Evolutionary conservation across 2,329 filamentous ascomycete species (phyloP).

Genomic region (Apiospora arundinis): DNA sequence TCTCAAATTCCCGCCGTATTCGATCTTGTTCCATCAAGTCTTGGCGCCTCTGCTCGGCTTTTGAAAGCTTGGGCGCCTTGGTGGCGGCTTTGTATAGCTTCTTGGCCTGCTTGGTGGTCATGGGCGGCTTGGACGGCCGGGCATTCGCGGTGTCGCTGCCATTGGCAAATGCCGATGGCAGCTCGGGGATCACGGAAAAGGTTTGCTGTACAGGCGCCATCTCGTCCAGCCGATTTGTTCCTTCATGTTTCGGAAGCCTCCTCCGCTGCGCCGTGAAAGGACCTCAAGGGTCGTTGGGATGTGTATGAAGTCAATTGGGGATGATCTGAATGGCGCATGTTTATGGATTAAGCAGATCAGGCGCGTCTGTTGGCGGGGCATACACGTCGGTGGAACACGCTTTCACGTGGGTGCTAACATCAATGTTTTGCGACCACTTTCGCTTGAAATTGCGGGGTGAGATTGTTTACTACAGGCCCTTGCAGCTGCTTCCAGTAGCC

Average conservation of each 20-base stretch:
- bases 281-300: neutral
- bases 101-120: slow-evolving; percentile 60
- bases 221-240: slow-evolving; percentile 8
- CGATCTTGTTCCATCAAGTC: slow-evolving; percentile 58
- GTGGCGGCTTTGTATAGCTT: slow-evolving; percentile 60
- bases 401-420: slow-evolving; percentile 2
- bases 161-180: slow-evolving; percentile 34
- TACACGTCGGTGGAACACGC: neutral
- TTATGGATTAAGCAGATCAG: neutral
- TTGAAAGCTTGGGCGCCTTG: slow-evolving; percentile 56
- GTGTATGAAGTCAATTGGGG: neutral
- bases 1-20: slow-evolving; percentile 59
- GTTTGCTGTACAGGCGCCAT: slow-evolving; percentile 46
- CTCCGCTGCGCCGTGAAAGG: neutral
- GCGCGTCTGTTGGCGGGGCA: slow-evolving; percentile 6
- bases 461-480: neutral
- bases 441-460: neutral
- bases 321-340: neutral
- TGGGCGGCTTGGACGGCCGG: slow-evolving; percentile 43
- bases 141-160: slow-evolving; percentile 25
- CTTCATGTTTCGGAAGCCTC: neutral
- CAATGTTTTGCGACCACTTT: neutral
- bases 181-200: slow-evolving; percentile 44
- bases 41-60: slow-evolving; percentile 49
- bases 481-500: neutral